phyloP scores from a whole-genome alignment of 352 stramenopile genomes.

The Phytophthora colocasiae region DNA sequence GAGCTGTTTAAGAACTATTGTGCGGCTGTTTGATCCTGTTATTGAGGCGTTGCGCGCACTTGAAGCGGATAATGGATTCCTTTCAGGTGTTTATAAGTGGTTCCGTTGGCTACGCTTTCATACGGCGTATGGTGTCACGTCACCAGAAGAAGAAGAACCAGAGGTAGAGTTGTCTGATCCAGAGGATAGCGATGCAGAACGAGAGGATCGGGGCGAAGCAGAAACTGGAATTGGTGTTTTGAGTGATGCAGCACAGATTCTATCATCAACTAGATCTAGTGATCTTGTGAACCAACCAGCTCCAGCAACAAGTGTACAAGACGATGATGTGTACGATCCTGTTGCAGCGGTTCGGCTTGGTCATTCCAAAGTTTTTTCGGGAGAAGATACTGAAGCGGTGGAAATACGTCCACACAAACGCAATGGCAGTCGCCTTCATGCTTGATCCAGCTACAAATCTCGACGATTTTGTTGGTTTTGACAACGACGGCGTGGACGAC shows the following conservation, averaged over 20 bases:
- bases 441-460: slow-evolving; percentile 9
- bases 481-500: slow-evolving; percentile 12
- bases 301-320: background rate
- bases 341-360: background rate
- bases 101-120: slow-evolving; percentile 3
- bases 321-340: slow-evolving; percentile 1
- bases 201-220: background rate
- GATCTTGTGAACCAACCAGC: background rate
- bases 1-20: slow-evolving; percentile 1
- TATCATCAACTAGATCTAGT: too few species aligned
- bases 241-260: background rate
- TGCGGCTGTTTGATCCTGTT: background rate
- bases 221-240: background rate
- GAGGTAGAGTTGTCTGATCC: background rate
- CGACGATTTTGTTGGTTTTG: slow-evolving; percentile 14
- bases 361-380: slow-evolving; percentile 8
- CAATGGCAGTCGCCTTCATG: slow-evolving; percentile 9
- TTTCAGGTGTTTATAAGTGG: background rate
- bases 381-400: slow-evolving; percentile 11
- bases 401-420: slow-evolving; percentile 21
- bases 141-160: background rate
- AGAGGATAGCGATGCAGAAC: background rate
- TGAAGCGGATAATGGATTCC: slow-evolving; percentile 1
- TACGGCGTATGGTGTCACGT: background rate
- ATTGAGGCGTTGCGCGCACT: background rate